phyloP scores from a whole-genome alignment of 192 early-diverging fungal genomes.

The Jimgerdemannia lactiflua region DNA sequence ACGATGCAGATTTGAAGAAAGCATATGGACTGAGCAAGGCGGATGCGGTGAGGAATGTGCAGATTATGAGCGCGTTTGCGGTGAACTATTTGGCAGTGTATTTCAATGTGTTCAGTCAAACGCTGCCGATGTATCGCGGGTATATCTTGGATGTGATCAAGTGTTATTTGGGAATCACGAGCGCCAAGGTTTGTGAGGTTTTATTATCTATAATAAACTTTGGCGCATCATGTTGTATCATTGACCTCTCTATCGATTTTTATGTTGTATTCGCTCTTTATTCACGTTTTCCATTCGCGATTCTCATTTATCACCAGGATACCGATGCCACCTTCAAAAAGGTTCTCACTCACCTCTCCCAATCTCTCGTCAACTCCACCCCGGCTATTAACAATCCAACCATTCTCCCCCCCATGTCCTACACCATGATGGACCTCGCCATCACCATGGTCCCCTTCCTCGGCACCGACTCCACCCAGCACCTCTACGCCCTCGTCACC shows the following conservation, averaged over 20 bases:
- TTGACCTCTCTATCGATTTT: neutral
- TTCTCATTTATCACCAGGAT: constrained; percentile 25
- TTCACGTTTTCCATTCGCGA: too few species aligned
- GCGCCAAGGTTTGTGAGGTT: constrained; percentile 20
- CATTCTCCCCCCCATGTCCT: constrained; percentile 65
- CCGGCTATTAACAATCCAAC: constrained; percentile 47
- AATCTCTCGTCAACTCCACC: constrained; percentile 48
- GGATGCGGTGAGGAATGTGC: constrained; percentile 54
- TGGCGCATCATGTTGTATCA: neutral
- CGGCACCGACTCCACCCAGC: constrained; percentile 58
- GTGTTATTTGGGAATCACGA: constrained; percentile 62
- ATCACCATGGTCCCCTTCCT: constrained; percentile 73
- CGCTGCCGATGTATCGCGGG: constrained; percentile 58
- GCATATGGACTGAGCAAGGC: constrained; percentile 44
- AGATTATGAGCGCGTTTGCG: constrained; percentile 61
- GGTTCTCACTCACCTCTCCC: constrained; percentile 55
- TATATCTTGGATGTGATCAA: constrained; percentile 69
- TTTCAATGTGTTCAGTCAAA: constrained; percentile 76
- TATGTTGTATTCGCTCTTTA: neutral
- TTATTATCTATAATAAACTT: neutral
- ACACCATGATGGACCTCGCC: constrained; percentile 89
- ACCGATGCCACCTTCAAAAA: constrained; percentile 63
- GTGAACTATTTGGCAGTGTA: constrained; percentile 71
- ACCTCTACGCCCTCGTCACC: constrained; percentile 53
- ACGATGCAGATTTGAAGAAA: constrained; percentile 39